Conservation (phyloP, 2,329 filamentous ascomycete genomes). For the Aspergillus luchuensis region DNA sequence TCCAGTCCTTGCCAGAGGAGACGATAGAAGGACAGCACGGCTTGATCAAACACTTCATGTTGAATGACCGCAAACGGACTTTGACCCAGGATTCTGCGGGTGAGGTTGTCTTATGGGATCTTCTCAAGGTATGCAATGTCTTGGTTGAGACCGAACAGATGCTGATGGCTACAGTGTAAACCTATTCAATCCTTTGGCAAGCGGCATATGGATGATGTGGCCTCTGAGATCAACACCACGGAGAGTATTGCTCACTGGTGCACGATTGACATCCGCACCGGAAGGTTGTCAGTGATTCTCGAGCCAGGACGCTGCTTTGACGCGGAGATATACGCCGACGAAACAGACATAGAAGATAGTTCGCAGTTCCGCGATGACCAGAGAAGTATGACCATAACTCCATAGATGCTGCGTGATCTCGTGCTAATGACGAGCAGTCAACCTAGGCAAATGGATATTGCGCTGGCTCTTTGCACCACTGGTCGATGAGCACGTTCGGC, state of each 20-base stretch:
- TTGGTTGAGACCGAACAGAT: neutral
- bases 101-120: constrained; percentile 92
- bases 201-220: constrained; percentile 88
- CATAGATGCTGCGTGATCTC: neutral
- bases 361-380: constrained; percentile 89
- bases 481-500: constrained; percentile 84
- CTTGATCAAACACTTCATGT: constrained; percentile 84
- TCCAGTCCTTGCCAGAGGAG: constrained; percentile 70
- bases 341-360: constrained; percentile 72
- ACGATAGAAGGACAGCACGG: constrained; percentile 95
- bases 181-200: constrained; percentile 93
- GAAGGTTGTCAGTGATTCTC: constrained; percentile 83
- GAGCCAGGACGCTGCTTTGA: constrained; percentile 97
- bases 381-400: constrained; percentile 64
- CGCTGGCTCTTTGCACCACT: constrained; percentile 87
- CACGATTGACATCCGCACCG: constrained; percentile 88
- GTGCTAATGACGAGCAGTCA: constrained; percentile 61
- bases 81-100: constrained; percentile 92
- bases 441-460: constrained; percentile 94
- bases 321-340: constrained; percentile 94
- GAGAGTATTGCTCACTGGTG: constrained; percentile 96
- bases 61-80: constrained; percentile 87
- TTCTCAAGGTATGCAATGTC: constrained; percentile 67
- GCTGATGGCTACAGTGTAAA: constrained; percentile 63
- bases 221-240: constrained; percentile 78